Conservation (phyloP, 306 rosid genomes). For the Vachellia pachyceras region DNA sequence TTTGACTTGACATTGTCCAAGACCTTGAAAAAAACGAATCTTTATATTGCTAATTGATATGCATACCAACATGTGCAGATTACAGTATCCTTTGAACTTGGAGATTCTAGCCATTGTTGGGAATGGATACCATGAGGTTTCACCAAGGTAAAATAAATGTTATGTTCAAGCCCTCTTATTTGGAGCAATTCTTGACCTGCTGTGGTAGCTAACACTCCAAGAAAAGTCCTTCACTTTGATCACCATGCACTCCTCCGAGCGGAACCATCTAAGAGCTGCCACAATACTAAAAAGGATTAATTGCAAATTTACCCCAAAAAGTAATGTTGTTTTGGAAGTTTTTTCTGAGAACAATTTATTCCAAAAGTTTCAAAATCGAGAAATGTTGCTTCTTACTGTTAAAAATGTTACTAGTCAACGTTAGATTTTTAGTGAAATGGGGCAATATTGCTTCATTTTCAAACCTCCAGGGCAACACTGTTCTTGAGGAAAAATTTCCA, state of each 20-base stretch:
- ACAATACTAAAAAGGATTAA: background rate
- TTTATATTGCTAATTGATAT: background rate
- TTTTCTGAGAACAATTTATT: too few relatives aligned
- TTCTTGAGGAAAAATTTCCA: too few relatives aligned
- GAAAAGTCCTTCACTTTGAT: background rate
- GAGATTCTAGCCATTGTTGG: constrained; percentile 8
- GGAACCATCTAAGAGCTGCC: background rate
- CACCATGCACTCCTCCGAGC: background rate
- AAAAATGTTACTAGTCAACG: too few relatives aligned
- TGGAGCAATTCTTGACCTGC: background rate
- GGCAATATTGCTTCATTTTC: too few relatives aligned
- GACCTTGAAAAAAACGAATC: background rate
- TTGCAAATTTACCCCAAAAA: too few relatives aligned
- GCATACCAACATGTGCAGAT: background rate
- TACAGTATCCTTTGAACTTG: background rate
- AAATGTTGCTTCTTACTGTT: too few relatives aligned
- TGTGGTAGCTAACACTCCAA: background rate
- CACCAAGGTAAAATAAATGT: background rate
- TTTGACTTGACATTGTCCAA: background rate
- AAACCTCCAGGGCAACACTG: too few relatives aligned
- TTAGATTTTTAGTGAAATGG: too few relatives aligned
- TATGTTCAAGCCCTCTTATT: background rate
- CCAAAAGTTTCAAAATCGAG: too few relatives aligned
- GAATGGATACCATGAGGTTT: constrained; percentile 1
- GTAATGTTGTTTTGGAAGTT: too few relatives aligned